A percentile compares a stretch with the other conserved stretches of the same genome.
Evolutionary conservation across 805 yeast genomes (phyloP).

Genomic region (Zygosaccharomyces rouxii): DNA sequence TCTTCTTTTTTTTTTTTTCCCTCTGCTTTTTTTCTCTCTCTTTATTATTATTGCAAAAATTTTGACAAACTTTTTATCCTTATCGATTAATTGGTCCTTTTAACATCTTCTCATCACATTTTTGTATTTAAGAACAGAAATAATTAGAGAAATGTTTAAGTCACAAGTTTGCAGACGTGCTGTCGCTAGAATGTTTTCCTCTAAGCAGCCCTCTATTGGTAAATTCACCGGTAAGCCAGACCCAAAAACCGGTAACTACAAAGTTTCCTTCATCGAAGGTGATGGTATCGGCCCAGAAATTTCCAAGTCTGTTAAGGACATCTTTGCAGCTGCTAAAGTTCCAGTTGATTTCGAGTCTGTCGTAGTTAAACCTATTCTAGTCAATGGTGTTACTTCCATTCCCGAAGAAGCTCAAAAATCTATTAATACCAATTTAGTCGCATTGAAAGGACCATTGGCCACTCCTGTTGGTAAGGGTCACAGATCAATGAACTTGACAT

Average conservation of each 20-base stretch:
- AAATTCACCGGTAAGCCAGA: conserved; percentile 33
- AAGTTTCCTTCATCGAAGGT: conserved; percentile 95
- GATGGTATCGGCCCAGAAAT: conserved; percentile 98
- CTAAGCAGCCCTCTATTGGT: conserved; percentile 35
- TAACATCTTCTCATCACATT: background rate
- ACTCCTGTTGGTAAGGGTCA: conserved; percentile 99
- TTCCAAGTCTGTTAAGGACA: conserved; percentile 87
- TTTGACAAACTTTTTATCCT: conserved; percentile 1
- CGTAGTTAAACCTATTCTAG: conserved; percentile 89
- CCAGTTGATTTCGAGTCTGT: conserved; percentile 97
- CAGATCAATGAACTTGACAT: conserved; percentile 92
- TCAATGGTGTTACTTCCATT: conserved; percentile 88
- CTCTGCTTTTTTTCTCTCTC: background rate
- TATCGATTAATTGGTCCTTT: background rate
- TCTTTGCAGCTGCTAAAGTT: conserved; percentile 88
- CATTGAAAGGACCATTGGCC: conserved; percentile 96
- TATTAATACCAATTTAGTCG: conserved; percentile 88
- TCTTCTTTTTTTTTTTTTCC: background rate
- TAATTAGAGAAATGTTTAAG: conserved; percentile 17
- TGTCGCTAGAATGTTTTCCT: conserved; percentile 20
- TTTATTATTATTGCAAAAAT: background rate
- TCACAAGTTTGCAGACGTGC: conserved; percentile 21
- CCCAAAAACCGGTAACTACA: conserved; percentile 71
- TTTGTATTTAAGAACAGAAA: background rate
- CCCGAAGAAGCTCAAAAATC: conserved; percentile 90